These are phyloP conservation scores for Loxodes magnus DNA, from an alignment of 73 alveolate species.

Conservation along the genomic window DNA sequence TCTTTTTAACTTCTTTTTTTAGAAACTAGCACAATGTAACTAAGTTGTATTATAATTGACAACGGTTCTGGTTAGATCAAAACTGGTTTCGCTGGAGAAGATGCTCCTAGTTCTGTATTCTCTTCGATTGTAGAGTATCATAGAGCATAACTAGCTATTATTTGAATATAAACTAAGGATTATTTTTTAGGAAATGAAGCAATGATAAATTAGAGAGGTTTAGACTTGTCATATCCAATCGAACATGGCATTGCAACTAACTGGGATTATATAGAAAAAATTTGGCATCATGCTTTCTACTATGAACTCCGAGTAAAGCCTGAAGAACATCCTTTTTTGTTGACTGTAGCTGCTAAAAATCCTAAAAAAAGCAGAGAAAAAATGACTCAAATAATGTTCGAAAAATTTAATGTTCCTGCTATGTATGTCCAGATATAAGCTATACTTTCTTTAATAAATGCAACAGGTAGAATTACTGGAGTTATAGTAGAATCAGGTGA, in stretches of 20 bases:
- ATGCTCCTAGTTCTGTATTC: conserved; percentile 90
- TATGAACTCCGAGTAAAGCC: conserved; percentile 53
- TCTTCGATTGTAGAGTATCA: conserved; percentile 97
- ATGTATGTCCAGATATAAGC: conserved; percentile 51
- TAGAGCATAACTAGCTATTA: conserved; percentile 78
- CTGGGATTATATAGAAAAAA: conserved; percentile 83
- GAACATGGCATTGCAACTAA: conserved; percentile 87
- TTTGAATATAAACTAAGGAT: conserved; percentile 57
- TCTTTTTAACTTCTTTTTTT: too few species aligned
- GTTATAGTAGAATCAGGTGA: conserved; percentile 95
- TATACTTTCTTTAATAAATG: conserved; percentile 77
- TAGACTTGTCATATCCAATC: conserved; percentile 78
- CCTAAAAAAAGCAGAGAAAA: conserved; percentile 70
- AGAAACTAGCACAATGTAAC: too few species aligned
- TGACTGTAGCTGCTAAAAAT: conserved; percentile 76
- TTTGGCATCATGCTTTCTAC: conserved; percentile 50
- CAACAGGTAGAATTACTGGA: conserved; percentile 92
- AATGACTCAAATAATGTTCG: conserved; percentile 85
- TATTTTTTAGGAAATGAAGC: conserved; percentile 96
- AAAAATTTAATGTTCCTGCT: conserved; percentile 74
- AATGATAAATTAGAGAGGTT: conserved; percentile 82
- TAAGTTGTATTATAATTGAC: conserved; percentile 48
- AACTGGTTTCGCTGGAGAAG: conserved; percentile 97
- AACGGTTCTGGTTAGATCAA: conserved; percentile 80
- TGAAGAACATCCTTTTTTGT: conserved; percentile 67